Evolutionary conservation across 2,329 filamentous ascomycete genomes (phyloP).

Genomic region (Colletotrichum sp.): DNA sequence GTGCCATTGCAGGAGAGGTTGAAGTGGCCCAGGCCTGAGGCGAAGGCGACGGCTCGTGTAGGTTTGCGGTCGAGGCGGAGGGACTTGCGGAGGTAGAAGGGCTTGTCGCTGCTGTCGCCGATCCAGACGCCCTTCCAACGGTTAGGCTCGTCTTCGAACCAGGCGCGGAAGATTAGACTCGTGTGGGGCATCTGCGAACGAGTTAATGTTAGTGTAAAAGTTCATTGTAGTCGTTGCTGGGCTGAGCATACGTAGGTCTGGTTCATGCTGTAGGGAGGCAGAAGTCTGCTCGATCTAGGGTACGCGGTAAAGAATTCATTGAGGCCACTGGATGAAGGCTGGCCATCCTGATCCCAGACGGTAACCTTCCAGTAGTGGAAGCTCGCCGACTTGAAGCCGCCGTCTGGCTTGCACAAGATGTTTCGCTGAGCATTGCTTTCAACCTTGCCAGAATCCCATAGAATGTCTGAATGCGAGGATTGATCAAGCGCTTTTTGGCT

Average conservation of each 20-base stretch:
- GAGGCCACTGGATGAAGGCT: slow-evolving; percentile 25
- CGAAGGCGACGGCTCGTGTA: slow-evolving; percentile 36
- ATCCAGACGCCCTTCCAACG: slow-evolving; percentile 46
- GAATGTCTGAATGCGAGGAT: background rate
- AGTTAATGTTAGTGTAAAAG: background rate
- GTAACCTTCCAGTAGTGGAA: slow-evolving; percentile 41
- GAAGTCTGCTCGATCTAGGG: slow-evolving; percentile 33
- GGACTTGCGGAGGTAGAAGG: slow-evolving; percentile 41
- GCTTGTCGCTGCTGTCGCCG: slow-evolving; percentile 42
- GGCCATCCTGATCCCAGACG: slow-evolving; percentile 38
- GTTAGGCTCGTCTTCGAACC: slow-evolving; percentile 44
- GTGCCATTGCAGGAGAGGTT: slow-evolving; percentile 41
- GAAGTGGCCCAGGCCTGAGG: slow-evolving; percentile 44
- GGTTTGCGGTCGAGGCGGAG: slow-evolving; percentile 34
- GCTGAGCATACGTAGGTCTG: slow-evolving; percentile 35
- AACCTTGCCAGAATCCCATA: slow-evolving; percentile 25
- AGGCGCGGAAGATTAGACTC: slow-evolving; percentile 44
- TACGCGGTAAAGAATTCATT: slow-evolving; percentile 45
- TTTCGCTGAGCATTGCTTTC: slow-evolving; percentile 27
- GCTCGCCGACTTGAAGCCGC: slow-evolving; percentile 39
- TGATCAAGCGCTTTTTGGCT: background rate
- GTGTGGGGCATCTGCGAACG: slow-evolving; percentile 39
- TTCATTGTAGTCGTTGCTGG: no score
- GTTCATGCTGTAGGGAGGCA: slow-evolving; percentile 46
- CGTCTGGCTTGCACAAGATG: slow-evolving; percentile 26